Evolutionary conservation across 2,329 filamentous ascomycete species (phyloP).

Genomic region (Cladobotryum protrusum): DNA sequence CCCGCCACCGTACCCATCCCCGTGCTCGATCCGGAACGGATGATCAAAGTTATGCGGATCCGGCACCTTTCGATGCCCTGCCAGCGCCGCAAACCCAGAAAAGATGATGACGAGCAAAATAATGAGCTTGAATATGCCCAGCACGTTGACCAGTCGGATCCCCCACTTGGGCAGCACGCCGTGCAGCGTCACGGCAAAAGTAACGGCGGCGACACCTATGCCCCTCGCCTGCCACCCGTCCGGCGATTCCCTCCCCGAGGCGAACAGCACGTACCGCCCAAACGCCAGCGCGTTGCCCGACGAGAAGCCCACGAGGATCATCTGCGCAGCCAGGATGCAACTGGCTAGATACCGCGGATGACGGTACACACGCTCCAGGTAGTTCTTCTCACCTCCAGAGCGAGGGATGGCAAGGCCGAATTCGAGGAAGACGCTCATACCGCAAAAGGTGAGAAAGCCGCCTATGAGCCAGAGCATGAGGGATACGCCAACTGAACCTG

Average conservation of each 20-base stretch:
- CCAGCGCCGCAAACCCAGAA: slow-evolving; percentile 51
- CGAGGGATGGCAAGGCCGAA: slow-evolving; percentile 57
- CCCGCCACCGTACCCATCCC: slow-evolving; percentile 37
- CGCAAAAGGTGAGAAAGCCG: slow-evolving; percentile 50
- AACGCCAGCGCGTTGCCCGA: slow-evolving; percentile 54
- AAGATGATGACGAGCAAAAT: slow-evolving; percentile 56
- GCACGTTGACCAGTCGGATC: slow-evolving; percentile 51
- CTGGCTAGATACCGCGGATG: slow-evolving; percentile 53
- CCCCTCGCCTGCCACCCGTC: slow-evolving; percentile 53
- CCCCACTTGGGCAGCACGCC: slow-evolving; percentile 50
- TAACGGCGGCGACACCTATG: slow-evolving; percentile 48
- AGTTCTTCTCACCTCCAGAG: slow-evolving; percentile 61
- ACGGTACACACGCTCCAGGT: slow-evolving; percentile 57
- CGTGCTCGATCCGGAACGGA: slow-evolving; percentile 39
- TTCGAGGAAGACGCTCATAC: slow-evolving; percentile 56
- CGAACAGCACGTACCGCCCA: slow-evolving; percentile 51
- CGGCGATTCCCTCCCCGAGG: slow-evolving; percentile 39
- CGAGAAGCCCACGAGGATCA: slow-evolving; percentile 56
- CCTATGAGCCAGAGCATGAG: slow-evolving; percentile 30
- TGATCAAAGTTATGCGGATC: slow-evolving; percentile 53
- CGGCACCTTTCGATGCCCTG: slow-evolving; percentile 40
- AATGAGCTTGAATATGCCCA: slow-evolving; percentile 55
- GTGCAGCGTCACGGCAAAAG: slow-evolving; percentile 50
- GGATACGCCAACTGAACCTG: slow-evolving; percentile 41
- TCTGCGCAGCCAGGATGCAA: slow-evolving; percentile 53